Evolutionary conservation across 1,284 basidiomycete genomes (phyloP).

Genomic region (Apiotrichum akiyoshidainum): DNA sequence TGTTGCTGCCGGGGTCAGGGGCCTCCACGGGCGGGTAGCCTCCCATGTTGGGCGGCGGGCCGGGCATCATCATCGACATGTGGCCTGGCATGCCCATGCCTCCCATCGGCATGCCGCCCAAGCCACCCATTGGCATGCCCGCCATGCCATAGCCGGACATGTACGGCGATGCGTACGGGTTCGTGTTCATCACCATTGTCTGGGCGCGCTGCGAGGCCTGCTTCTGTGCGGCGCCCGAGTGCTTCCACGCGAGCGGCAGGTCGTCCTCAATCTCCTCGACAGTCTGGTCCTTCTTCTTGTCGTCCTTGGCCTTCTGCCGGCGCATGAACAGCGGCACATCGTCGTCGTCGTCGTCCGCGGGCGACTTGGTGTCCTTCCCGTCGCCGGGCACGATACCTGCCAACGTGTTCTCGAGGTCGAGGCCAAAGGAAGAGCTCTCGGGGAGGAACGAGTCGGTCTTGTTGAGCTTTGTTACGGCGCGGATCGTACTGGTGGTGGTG

Average conservation of each 20-base stretch:
- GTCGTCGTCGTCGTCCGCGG: constrained; percentile 30
- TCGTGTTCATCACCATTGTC: constrained; percentile 8
- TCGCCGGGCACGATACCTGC: too few species aligned
- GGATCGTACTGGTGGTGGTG: background rate
- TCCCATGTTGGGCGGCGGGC: background rate
- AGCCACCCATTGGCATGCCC: constrained; percentile 6
- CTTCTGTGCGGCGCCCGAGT: constrained; percentile 28
- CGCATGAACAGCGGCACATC: constrained; percentile 31
- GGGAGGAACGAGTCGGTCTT: background rate
- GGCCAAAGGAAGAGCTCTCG: background rate
- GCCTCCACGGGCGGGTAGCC: constrained; percentile 9
- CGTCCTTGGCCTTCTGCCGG: constrained; percentile 1
- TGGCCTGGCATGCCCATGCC: constrained; percentile 8
- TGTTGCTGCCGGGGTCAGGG: constrained; percentile 22
- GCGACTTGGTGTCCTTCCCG: background rate
- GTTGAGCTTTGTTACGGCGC: background rate
- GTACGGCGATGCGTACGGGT: constrained; percentile 3
- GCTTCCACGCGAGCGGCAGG: constrained; percentile 41
- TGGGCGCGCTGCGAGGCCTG: background rate
- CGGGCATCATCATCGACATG: constrained; percentile 13
- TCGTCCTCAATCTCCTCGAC: constrained; percentile 39
- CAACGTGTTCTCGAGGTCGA: too few species aligned
- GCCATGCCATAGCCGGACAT: constrained; percentile 11
- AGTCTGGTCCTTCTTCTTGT: constrained; percentile 6
- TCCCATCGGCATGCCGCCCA: constrained; percentile 4